Evolutionary conservation across 192 early-diverging fungal species (phyloP).

Genomic region (Coemansia furcata): DNA sequence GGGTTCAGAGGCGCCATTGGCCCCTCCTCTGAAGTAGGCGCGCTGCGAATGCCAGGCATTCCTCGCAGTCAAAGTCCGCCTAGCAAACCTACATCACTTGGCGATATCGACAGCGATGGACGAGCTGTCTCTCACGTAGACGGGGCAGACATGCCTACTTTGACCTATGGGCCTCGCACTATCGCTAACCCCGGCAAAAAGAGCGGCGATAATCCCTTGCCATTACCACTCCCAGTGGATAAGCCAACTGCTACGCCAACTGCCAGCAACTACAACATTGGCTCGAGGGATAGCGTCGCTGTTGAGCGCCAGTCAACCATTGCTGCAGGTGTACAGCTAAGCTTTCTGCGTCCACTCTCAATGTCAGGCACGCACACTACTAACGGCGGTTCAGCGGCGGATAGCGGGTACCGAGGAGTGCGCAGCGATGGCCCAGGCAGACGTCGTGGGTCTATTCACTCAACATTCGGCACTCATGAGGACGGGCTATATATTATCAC

Average conservation of each 20-base stretch:
- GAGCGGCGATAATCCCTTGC: not conserved
- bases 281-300: not conserved
- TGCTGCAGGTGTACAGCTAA: conserved; percentile 31
- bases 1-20: not conserved
- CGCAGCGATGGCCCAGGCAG: conserved; percentile 17
- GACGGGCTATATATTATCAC: conserved; percentile 13
- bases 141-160: not conserved
- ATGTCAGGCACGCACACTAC: not conserved
- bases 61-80: not conserved
- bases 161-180: not conserved
- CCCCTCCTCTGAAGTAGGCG: not conserved
- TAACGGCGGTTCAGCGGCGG: not conserved
- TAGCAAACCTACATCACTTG: not conserved
- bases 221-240: not conserved
- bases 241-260: not conserved
- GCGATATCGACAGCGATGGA: not conserved
- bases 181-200: not conserved
- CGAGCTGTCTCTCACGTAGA: not conserved
- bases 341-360: conserved; percentile 12
- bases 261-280: conserved; percentile 4
- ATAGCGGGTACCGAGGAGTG: conserved; percentile 33
- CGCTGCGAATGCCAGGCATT: not conserved
- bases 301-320: conserved; percentile 28
- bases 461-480: conserved; percentile 17
- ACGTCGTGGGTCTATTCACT: conserved; percentile 36